Evolutionary conservation across 805 yeast species (phyloP).

Genomic region (Sungouiella blattae): DNA sequence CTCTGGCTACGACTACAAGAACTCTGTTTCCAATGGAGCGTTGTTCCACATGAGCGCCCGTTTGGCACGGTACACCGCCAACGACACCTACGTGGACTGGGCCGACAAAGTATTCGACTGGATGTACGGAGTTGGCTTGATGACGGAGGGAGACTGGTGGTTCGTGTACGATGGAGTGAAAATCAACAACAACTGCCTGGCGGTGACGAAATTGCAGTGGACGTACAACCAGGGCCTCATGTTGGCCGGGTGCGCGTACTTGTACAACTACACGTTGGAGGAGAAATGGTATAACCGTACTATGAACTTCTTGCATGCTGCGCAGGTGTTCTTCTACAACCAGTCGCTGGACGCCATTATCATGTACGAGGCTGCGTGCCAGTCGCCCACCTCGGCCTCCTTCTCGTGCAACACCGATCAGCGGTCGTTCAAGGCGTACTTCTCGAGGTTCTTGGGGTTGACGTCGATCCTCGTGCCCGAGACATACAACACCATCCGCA

Average conservation of each 20-base stretch:
- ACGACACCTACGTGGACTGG: constrained; percentile 70
- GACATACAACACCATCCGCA: constrained; percentile 44
- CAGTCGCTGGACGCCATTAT: constrained; percentile 34
- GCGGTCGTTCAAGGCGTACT: constrained; percentile 86
- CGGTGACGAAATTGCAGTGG: constrained; percentile 66
- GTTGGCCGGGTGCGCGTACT: constrained; percentile 74
- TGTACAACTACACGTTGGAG: constrained; percentile 70
- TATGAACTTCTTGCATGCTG: constrained; percentile 50
- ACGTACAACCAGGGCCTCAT: constrained; percentile 81
- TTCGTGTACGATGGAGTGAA: constrained; percentile 75
- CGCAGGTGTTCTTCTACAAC: constrained; percentile 51
- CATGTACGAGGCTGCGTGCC: constrained; percentile 85
- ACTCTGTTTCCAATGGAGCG: constrained; percentile 44
- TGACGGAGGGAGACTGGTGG: constrained; percentile 45
- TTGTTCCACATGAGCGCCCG: constrained; percentile 71
- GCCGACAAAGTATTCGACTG: constrained; percentile 77
- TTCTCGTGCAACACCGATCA: constrained; percentile 77
- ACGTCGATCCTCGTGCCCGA: constrained; percentile 72
- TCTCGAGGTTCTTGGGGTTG: constrained; percentile 68
- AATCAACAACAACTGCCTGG: constrained; percentile 57
- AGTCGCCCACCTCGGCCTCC: constrained; percentile 33
- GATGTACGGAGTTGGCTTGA: constrained; percentile 50
- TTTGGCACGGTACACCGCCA: constrained; percentile 76
- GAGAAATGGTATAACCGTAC: constrained; percentile 66
- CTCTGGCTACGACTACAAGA: constrained; percentile 44